Evolutionary conservation across 2,329 filamentous ascomycete species (phyloP), one percentile per base, ranked within the genome.

Genomic region (Pestalotiopsis sp.): DNA sequence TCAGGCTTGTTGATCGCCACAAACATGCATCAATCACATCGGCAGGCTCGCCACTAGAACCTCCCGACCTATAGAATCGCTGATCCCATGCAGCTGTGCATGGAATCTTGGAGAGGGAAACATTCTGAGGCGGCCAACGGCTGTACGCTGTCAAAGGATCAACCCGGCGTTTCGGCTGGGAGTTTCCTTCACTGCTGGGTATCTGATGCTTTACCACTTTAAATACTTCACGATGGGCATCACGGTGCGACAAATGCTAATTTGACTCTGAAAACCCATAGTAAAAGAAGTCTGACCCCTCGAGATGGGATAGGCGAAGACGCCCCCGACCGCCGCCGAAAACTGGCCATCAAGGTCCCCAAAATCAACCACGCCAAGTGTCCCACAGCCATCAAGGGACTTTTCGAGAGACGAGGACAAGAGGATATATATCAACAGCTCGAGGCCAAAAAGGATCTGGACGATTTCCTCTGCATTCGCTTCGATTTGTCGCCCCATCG

Each of bases 41-140:
- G n/a, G 44, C 5, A 44, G 40, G 11, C 17, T 17, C 40, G 40
- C 40, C 40, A 44, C 40, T 17, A 44, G 40, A 17, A 4, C 17
- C 13, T 6, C 3, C 10, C 4, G 44, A n/a, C 44, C 44, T 52
- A 52, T 52, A n/a, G 17, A 52, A 52, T 2, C 14, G 17, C n/a
- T 3, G 44, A 52, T 59, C 59, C 44, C 20, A 68, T 77, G 14
- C 77, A 52, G 44, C 6, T 20, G 17, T 52, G 44, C 44, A 52
- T 52, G 44, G 17, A 9, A 17, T 10, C 6, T 52, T 52, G 44
- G 44, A 52, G 17, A 52, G 44, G 44, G 7, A 9, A 11, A 5
- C 6, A n/a, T 52, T 22, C 14, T 52, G n/a, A 22, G 6, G 10
- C 44, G n/a, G 20, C 17, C 10, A 20, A 22, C 44, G n/a, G 20